phyloP scores from a whole-genome alignment of 1,284 basidiomycete species.

The Ceratobasidium sp. region DNA sequence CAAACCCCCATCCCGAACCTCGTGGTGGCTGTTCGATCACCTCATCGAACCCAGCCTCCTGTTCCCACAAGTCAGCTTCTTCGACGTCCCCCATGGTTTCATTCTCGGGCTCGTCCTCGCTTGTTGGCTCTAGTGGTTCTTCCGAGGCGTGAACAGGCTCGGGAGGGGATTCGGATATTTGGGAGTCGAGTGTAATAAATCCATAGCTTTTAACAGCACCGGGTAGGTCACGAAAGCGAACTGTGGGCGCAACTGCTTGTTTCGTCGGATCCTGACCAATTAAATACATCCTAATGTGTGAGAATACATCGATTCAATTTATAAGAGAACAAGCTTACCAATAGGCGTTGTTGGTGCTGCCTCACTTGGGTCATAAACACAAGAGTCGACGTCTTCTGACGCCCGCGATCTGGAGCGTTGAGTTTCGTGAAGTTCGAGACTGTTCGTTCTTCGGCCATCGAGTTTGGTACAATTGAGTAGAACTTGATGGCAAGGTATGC shows the following conservation, averaged over 20 bases:
- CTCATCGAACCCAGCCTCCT: constrained; percentile 10
- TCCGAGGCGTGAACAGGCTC: no score
- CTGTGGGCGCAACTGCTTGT: background rate
- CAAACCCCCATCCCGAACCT: constrained; percentile 4
- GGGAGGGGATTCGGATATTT: no score
- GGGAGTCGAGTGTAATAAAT: no score
- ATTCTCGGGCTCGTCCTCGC: no score
- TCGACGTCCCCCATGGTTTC: no score
- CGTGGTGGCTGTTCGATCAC: background rate
- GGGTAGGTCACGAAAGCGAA: constrained; percentile 1
- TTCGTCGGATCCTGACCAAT: background rate
- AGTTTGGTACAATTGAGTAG: constrained; percentile 55
- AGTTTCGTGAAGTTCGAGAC: constrained; percentile 56
- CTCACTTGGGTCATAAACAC: constrained; percentile 51
- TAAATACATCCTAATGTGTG: no score
- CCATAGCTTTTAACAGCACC: background rate
- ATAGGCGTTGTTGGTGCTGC: constrained; percentile 22
- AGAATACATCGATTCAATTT: background rate
- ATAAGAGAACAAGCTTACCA: background rate
- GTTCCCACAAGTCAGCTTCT: constrained; percentile 13
- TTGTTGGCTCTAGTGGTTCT: no score
- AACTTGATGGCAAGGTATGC: constrained; percentile 53
- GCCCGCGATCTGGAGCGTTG: constrained; percentile 50
- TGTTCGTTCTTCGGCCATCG: constrained; percentile 58
- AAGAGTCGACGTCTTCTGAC: constrained; percentile 51